Evolutionary conservation across 441 rosid species (phyloP), one percentile per base, ranked within the genome.

Genomic region (Syzygium syzygioides): DNA sequence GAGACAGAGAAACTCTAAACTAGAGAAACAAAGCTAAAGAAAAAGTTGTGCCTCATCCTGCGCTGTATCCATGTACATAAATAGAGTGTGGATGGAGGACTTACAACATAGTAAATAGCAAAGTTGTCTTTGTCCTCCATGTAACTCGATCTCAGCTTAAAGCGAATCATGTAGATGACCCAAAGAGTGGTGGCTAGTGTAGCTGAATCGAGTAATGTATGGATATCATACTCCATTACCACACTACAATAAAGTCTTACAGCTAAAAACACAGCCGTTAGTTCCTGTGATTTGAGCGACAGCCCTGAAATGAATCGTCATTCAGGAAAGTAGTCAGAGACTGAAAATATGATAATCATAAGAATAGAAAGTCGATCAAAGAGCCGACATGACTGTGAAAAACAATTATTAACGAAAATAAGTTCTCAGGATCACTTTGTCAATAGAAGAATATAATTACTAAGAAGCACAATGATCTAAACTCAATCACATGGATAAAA

Each of bases 151-250:
- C 86, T 91, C 86, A 94, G 94, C 85, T 92, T 92, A 88, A 95
- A 93, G 45, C 95, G 95, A 37, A 95, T 94, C 97, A 92, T 94
- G 86, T 93, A 95, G 56, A 95, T 92, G 88, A 95, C 95, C 93
- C 93, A 95, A 80, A 95, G 94, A 14, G 97, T 95, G 62, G 97
- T 91, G 59, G 71, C 91, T 87, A 95, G 88, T 37, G 96, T 94
- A 86, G 96, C 94, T 32, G 95, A 88, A 91, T 95, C 96, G 87
- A 95, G 97, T 48, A 95, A 19, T 1, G 97, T 95, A 89, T 94
- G 95, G 37, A 95, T 92, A 92, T 95, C 97, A 88, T 91, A 94
- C 86, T 94, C 97, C 96, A 95, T 95, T 48, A 95, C 95, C 88
- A 94, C 89, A 89, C 97, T 94, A 89, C 97, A 94, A 89, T 94